Conservation (phyloP, 2,329 filamentous ascomycete genomes). For the Alternaria postmessia region DNA sequence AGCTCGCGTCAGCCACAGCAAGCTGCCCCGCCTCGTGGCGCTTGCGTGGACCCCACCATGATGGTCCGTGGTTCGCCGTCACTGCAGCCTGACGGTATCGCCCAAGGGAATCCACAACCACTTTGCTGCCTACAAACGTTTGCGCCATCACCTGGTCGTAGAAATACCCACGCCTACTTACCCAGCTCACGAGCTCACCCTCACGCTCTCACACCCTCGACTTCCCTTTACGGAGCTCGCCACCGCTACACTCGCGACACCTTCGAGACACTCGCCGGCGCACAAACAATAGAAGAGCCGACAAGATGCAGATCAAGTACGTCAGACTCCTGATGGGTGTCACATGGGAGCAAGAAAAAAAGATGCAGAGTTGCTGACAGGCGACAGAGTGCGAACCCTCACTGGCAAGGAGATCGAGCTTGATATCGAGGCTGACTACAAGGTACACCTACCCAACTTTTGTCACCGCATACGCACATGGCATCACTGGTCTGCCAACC, state of each 20-base stretch:
- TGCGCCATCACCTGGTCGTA: not conserved
- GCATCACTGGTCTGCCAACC: no score
- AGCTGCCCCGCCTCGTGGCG: constrained; percentile 18
- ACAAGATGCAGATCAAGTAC: constrained; percentile 51
- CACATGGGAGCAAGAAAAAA: not conserved
- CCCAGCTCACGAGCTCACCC: not conserved
- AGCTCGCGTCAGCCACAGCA: constrained; percentile 10
- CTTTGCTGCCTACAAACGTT: constrained; percentile 11
- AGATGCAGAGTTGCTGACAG: constrained; percentile 15
- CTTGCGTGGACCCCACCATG: constrained; percentile 7
- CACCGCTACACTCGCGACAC: not conserved
- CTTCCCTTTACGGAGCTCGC: not conserved
- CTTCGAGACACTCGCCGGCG: not conserved
- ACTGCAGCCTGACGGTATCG: constrained; percentile 15
- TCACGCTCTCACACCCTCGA: not conserved
- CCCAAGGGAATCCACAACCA: constrained; percentile 4
- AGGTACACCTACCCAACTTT: constrained; percentile 62
- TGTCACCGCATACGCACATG: not conserved
- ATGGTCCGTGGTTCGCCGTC: constrained; percentile 12
- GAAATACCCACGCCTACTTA: not conserved
- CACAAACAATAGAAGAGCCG: constrained; percentile 1
- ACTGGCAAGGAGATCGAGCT: constrained; percentile 99
- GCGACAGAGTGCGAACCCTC: constrained; percentile 85
- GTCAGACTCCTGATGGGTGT: not conserved
- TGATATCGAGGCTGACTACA: constrained; percentile 93